phyloP scores from a whole-genome alignment of 257 asterid genomes.

The Solanum clarkiae region DNA sequence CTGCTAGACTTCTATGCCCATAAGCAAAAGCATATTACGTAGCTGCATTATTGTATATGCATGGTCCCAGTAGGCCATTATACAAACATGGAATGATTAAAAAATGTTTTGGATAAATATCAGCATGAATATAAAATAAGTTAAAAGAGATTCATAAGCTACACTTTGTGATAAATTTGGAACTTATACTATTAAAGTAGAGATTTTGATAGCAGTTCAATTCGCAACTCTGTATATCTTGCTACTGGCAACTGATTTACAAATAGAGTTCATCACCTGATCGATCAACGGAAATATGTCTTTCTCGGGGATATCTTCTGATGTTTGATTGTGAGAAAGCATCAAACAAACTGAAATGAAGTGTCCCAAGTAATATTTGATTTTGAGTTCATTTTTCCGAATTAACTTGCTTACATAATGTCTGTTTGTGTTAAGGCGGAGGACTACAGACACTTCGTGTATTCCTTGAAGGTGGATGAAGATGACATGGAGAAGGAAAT shows the following conservation, averaged over 20 bases:
- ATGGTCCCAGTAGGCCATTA: not conserved
- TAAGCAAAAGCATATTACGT: not conserved
- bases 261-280: not conserved
- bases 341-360: not conserved
- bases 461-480: constrained; percentile 13
- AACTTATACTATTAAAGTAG: not conserved
- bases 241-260: not conserved
- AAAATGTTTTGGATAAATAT: not conserved
- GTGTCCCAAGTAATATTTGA: not conserved
- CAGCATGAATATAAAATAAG: not conserved
- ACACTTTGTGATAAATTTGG: not conserved
- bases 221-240: not conserved
- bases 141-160: not conserved
- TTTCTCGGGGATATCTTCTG: not conserved
- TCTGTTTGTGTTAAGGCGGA: constrained; percentile 17
- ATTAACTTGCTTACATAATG: not conserved
- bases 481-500: not conserved
- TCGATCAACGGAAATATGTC: not conserved
- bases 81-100: not conserved
- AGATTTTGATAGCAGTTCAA: not conserved
- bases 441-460: constrained; percentile 21
- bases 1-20: not conserved
- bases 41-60: not conserved
- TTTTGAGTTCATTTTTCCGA: not conserved
- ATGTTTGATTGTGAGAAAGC: not conserved